These are phyloP conservation scores for Diaporthe helianthi DNA, from an alignment of 2,329 filamentous ascomycete species.

Conservation along the genomic window DNA sequence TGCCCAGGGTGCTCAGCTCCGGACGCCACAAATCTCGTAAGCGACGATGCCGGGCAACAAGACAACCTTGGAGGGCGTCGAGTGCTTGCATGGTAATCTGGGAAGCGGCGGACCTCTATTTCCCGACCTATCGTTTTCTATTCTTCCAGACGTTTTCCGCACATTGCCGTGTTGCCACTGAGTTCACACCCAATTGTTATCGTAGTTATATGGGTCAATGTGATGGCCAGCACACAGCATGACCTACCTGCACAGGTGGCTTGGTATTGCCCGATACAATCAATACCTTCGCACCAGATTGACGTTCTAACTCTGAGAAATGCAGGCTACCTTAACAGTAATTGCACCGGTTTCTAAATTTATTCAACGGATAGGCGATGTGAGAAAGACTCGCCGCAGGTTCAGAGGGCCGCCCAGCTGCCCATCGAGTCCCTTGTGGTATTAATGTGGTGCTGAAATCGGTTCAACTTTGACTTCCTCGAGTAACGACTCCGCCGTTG, in stretches of 20 bases:
- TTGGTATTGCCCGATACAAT: background rate
- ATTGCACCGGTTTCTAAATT: background rate
- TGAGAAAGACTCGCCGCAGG: background rate
- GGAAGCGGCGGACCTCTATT: background rate
- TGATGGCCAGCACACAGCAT: background rate
- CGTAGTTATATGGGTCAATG: background rate
- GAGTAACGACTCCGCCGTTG: background rate
- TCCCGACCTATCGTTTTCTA: background rate
- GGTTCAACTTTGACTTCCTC: background rate
- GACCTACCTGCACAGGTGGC: no score
- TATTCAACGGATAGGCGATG: background rate
- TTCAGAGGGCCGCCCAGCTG: background rate
- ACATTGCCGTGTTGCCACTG: background rate
- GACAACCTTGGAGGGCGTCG: background rate
- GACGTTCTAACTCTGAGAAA: no score
- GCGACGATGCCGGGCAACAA: background rate
- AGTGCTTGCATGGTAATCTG: background rate
- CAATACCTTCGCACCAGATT: background rate
- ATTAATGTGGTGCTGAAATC: background rate
- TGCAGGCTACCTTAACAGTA: background rate
- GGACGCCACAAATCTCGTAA: constrained; percentile 5
- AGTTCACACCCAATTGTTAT: background rate
- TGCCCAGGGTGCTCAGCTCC: constrained; percentile 8
- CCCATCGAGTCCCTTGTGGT: background rate
- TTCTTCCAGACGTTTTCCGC: background rate